Evolutionary conservation across 2,329 filamentous ascomycete genomes (phyloP), one percentile per base, ranked within the genome.

Genomic region (Cercospora berteroae): DNA sequence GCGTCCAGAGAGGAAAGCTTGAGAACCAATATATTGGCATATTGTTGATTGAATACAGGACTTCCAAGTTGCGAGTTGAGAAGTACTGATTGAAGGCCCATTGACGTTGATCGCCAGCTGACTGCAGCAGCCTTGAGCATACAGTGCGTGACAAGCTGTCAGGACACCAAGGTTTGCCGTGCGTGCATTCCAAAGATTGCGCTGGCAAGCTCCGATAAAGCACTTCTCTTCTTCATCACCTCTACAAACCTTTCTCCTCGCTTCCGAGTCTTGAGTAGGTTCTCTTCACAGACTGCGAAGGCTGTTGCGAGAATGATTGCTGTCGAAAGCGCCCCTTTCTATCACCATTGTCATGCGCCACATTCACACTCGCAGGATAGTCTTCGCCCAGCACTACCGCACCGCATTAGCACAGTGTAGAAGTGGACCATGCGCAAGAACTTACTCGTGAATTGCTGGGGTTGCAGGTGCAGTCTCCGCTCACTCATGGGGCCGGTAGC

Each of bases 361-460:
- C 66, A 29, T 74, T 71, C 7, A 77, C 74, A 50, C 69, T 74
- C 1, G 75, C 72, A 8, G 77, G 77, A 13, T 78, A 67, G 64
- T 78, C 77, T 12, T 77, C 72, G 2, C 76, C 76, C 16, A 79
- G 67, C 74, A 79, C 58, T 60, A 12, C 13, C 1, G 29, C 42
- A 50, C 18, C 18, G 13, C 2, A n/a, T 60, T 7, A 60, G 36
- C 13, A 60, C 16, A 16, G 1, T 18, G 44, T 50, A 12, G 13
- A 10, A 3, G 5, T 16, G n/a, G 16, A 10, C 16, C 36, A 23
- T 10, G 10, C 5, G 10, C 33, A 31, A 48, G 33, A 27, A 48
- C 58, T 60, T 48, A 60, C 58, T 74, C 1, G 77, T 77, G 64
- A 77, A 79, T 58, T 76, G 74, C 9, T 70, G 67, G 5, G 72